Evolutionary conservation across 495 filamentous ascomycete genomes (phyloP), one percentile per base, ranked within the genome.

Genomic region (Penicillium atrosanguineum): DNA sequence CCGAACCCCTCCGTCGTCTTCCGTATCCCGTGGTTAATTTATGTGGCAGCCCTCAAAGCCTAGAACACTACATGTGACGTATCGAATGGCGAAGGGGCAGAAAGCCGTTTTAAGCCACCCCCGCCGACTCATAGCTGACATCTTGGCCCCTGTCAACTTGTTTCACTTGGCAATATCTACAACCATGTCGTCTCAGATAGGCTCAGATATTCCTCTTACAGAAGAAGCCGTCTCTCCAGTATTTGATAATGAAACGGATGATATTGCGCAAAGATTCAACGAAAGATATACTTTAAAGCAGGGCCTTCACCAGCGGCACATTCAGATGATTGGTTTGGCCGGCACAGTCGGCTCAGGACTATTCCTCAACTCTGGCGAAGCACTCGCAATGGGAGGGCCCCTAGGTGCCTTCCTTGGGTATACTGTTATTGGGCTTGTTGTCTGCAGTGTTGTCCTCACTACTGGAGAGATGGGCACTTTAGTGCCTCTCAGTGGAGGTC

Each of bases 301-400:
- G 23, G 43, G 43, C 23, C 43, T 45, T 45, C 43, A 45, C 37
- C 16, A 39, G 16, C 37, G 37, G 37, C 37, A 39, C 37, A 39
- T 39, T 39, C 37, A 39, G 37, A 39, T 39, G 37, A 39, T 39
- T 39, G 37, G 37, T 39, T 39, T 39, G 37, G 37, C 37, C 37
- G 72, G 72, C 31, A 69, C 71, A 6, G 63, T 75, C 15, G 70
- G 69, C 39, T 57, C 58, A 15, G 62, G 65, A 36, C 53, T 68
- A 6, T 68, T 68, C 23, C 55, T 70, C 38, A 56, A 56, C 49
- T 86, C 82, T 29, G 83, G 84, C 39, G 67, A 75, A 40, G 78
- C 81, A 16, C 77, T 87, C 44, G 77, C 79, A 20, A 67, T 72
- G 47, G 80, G 78, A 51, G 85, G 85, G 2, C 88, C 88, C 25